Evolutionary conservation across 169 alveolate genomes (phyloP).

Genomic region (Cryptosporidium canis): DNA sequence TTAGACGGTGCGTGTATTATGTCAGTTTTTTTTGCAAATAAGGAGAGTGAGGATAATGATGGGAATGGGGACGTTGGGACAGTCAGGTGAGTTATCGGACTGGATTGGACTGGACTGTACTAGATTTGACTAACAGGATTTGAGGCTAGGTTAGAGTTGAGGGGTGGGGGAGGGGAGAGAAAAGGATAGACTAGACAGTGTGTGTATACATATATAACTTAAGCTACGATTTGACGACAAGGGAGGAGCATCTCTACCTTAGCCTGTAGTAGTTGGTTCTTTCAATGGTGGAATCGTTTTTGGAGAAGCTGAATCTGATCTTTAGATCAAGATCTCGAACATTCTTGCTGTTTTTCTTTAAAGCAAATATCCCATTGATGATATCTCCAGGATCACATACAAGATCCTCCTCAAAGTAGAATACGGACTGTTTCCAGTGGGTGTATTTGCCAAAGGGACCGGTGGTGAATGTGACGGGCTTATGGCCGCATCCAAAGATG

Average conservation of each 20-base stretch:
- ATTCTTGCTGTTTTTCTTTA: constrained; percentile 83
- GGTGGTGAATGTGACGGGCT: constrained; percentile 88
- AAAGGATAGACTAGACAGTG: neutral
- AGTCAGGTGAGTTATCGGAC: too few relatives aligned
- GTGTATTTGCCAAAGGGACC: constrained; percentile 86
- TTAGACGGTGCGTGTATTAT: too few relatives aligned
- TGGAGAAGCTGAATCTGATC: constrained; percentile 77
- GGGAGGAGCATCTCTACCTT: constrained; percentile 8
- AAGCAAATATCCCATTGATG: constrained; percentile 87
- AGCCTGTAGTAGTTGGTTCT: constrained; percentile 38
- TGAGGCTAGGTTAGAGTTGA: too few relatives aligned
- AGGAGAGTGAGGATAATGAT: too few relatives aligned
- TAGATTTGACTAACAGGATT: too few relatives aligned
- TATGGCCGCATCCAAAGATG: constrained; percentile 87
- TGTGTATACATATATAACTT: neutral
- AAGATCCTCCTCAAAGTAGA: constrained; percentile 85
- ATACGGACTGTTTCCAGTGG: constrained; percentile 94
- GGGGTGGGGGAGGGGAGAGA: neutral
- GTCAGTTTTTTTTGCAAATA: too few relatives aligned
- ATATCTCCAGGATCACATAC: constrained; percentile 77
- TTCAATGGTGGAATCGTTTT: neutral
- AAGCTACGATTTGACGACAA: too few relatives aligned
- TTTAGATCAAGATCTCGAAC: constrained; percentile 89
- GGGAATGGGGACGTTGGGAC: too few relatives aligned
- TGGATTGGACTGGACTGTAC: too few relatives aligned